phyloP scores from a whole-genome alignment of 805 yeast genomes.

The Komagataella kurtzmanii region DNA sequence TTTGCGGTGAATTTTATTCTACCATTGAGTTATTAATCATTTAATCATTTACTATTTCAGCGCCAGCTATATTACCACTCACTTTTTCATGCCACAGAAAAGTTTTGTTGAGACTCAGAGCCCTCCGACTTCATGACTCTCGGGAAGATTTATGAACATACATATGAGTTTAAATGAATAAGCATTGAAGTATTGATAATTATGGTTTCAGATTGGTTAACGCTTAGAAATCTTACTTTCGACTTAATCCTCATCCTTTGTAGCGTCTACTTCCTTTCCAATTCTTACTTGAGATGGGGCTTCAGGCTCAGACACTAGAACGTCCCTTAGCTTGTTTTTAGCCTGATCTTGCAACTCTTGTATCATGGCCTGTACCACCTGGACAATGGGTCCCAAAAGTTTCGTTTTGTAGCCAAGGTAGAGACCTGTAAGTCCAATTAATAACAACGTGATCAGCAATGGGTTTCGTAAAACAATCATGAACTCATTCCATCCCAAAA shows the following conservation, averaged over 20 bases:
- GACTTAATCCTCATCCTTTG: not conserved
- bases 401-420: conserved; percentile 61
- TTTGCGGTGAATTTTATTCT: too few relatives aligned
- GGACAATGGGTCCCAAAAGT: conserved; percentile 62
- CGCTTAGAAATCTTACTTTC: not conserved
- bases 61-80: too few relatives aligned
- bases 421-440: conserved; percentile 44
- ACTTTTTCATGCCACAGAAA: too few relatives aligned
- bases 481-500: conserved; percentile 93
- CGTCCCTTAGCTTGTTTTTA: conserved; percentile 45
- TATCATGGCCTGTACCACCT: conserved; percentile 41
- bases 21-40: too few relatives aligned
- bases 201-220: not conserved
- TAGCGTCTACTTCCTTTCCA: not conserved
- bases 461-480: conserved; percentile 83
- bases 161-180: not conserved
- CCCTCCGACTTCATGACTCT: too few relatives aligned
- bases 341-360: conserved; percentile 44
- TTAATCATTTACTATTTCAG: too few relatives aligned
- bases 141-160: too few relatives aligned
- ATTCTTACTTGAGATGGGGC: not conserved
- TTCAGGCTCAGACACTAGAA: conserved; percentile 17
- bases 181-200: not conserved
- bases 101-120: too few relatives aligned
- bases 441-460: conserved; percentile 49